Base-by-base conservation (phyloP, 768 basidiomycete genomes). In the Saitozyma sp. region DNA sequence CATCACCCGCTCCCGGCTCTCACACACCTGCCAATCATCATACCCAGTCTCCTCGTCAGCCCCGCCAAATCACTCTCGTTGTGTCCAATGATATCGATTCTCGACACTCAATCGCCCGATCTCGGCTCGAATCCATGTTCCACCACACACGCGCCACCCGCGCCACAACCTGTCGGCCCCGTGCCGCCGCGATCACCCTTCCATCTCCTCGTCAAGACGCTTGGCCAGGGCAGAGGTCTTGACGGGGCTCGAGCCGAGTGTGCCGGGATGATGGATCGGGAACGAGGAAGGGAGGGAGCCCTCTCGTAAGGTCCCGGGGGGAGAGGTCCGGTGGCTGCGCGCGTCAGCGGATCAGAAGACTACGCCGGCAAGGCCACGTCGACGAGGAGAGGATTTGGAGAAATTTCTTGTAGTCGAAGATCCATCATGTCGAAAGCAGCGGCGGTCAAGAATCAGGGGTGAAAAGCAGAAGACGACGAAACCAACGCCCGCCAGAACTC, bases 171-270 rank as follows among this genome's bases (percentile, higher is more conserved):
- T 16, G 9, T 37, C 41, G 3, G 16, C 37, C 20, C 14, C 59
- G 14, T 43, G 49, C 20, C 41, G 16, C 8, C 38, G 10, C 58
- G 43, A 9, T 41, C 50, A 13, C 43, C 11, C 50, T 14, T 68
- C 67, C 9, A 64, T 50, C 40, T 71, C 70, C 52, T 74, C 72
- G 56, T 76, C 72, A 17, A 72, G 50, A 40, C 72, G 50, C 51
- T 59, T 58, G 8, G 65, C 74, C 39, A 76, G 63, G 42, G 56
- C 69, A 46, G 70, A 72, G 7, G 70, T 64, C 60, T 76, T 76
- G 56, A 76, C 75, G 16, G 75, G 75, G 4, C 68, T 70, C 8
- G 72, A 68, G 6, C 75, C 75, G 50, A 72, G 62, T 10, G 41
- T 56, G n/a, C 71, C 69, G 10, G 54, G 40, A 42, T 72, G 68